Evolutionary conservation across 177 flowering plant genomes (phyloP).

Genomic region (Vitis hybrid): DNA sequence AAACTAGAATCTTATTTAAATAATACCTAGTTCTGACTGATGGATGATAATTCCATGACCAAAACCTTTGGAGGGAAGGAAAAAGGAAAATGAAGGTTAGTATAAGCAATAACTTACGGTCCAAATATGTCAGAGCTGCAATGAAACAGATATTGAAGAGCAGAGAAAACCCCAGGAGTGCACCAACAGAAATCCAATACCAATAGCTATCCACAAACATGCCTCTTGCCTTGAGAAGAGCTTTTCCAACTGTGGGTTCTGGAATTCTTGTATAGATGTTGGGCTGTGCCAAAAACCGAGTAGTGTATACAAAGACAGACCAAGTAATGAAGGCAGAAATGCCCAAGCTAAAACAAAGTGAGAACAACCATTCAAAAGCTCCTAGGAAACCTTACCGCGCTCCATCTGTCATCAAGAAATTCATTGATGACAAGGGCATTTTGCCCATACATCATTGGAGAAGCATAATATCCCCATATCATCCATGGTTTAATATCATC

Average conservation of each 20-base stretch:
- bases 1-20: neutral
- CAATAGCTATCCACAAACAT: slow-evolving; percentile 45
- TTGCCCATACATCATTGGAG: slow-evolving; percentile 47
- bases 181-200: slow-evolving; percentile 81
- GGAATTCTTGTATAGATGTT: slow-evolving; percentile 27
- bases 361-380: neutral
- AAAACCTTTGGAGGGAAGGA: too few species aligned
- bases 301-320: neutral
- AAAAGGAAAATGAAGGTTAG: neutral
- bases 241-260: slow-evolving; percentile 61
- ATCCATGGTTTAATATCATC: slow-evolving; percentile 39
- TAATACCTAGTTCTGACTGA: neutral
- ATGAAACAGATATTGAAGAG: slow-evolving; percentile 71
- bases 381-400: slow-evolving; percentile 20
- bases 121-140: slow-evolving; percentile 59
- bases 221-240: slow-evolving; percentile 57
- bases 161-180: slow-evolving; percentile 69
- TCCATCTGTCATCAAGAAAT: slow-evolving; percentile 42
- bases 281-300: slow-evolving; percentile 37
- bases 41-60: neutral
- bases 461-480: slow-evolving; percentile 40
- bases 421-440: slow-evolving; percentile 40
- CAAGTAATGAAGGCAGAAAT: neutral
- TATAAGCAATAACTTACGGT: slow-evolving; percentile 52
- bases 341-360: neutral